Base-by-base conservation (phyloP, 2,329 filamentous ascomycete genomes). In the Rhynchosporium secalis region DNA sequence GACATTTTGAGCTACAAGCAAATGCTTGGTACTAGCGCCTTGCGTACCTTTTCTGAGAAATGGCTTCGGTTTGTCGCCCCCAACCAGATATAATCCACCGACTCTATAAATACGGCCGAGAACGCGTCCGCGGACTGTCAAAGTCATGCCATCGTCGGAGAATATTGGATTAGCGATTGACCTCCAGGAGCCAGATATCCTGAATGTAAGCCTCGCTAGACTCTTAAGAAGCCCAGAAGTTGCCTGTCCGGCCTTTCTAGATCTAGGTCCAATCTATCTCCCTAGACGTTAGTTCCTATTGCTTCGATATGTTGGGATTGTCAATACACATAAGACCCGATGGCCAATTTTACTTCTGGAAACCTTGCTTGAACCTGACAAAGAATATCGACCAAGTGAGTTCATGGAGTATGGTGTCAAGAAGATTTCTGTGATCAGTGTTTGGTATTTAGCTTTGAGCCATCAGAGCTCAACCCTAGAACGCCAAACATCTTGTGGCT, bases 401-500 rank as follows among this genome's bases (percentile, higher is more conserved):
- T 15, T 57, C 55, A 26, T 26, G 55, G 6, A 57, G 55, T 15
- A 57, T 57, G 2, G 40, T 47, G 20, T 57, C 41, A 10, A 57
- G 38, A 26, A 31, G 55, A 9, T 57, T 57, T 46, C 41, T 38
- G 54, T 63, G 61, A 29, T 61, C 51, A 12, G 57, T 57, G 4
- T 38, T 20, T 9, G 57, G 57, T 7, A 63, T 56, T n/a, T 15
- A 63, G 26, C 13, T 46, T 40, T 6, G 36, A 36, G 15, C 62
- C 62, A 58, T 63, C 62, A 31, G 36, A 46, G 28, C 40, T 46
- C 10, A 62, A 26, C 6, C 48, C 56, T 3, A 62, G 29, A 20
- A 59, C 40, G 6, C 38, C 61, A 43, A 59, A 59, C 3, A 62
- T 55, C 41, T 60, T 59, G 40, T 62, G 56, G 31, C 56, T 43